These are phyloP conservation scores for peach (Prunus persica) DNA, from an alignment of 306 rosid species.

Conservation along the genomic window DNA sequence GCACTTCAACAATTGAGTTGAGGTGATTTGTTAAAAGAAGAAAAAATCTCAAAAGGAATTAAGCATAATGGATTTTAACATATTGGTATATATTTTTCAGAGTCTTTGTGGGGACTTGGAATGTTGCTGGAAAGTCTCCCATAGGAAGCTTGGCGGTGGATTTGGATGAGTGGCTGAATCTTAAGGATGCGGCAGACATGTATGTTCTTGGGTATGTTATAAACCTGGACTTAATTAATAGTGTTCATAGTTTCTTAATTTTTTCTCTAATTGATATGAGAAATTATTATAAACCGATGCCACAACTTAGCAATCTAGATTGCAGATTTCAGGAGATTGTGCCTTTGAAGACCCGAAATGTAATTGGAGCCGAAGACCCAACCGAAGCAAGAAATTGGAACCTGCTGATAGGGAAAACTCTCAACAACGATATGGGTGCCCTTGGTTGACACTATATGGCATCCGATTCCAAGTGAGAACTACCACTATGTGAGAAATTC, in stretches of 20 bases:
- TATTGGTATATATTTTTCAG: constrained; percentile 30
- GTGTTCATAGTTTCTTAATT: not conserved
- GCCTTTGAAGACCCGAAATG: constrained; percentile 71
- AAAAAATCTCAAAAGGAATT: not conserved
- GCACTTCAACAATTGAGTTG: constrained; percentile 59
- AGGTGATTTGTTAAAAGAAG: constrained; percentile 41
- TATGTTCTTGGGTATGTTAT: constrained; percentile 87
- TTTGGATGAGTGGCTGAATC: constrained; percentile 83
- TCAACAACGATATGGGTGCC: constrained; percentile 49
- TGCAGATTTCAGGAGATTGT: constrained; percentile 90
- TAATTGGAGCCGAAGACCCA: constrained; percentile 80
- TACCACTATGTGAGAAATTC: constrained; percentile 17
- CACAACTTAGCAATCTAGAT: not conserved
- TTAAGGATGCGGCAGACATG: constrained; percentile 78
- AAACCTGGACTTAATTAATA: not conserved
- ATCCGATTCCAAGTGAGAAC: constrained; percentile 35
- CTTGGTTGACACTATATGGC: constrained; percentile 49
- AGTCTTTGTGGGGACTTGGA: constrained; percentile 93
- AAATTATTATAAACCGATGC: not conserved
- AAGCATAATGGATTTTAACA: not conserved
- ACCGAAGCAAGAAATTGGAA: constrained; percentile 82
- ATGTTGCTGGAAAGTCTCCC: constrained; percentile 86
- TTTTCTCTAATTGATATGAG: not conserved
- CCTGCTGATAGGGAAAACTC: constrained; percentile 59
- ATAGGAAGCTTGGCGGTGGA: constrained; percentile 78